Percentiles rank a stretch among this genome's conserved stretches.
phyloP scores from a whole-genome alignment of 805 yeast genomes.

The Suhomyces prunicola region DNA sequence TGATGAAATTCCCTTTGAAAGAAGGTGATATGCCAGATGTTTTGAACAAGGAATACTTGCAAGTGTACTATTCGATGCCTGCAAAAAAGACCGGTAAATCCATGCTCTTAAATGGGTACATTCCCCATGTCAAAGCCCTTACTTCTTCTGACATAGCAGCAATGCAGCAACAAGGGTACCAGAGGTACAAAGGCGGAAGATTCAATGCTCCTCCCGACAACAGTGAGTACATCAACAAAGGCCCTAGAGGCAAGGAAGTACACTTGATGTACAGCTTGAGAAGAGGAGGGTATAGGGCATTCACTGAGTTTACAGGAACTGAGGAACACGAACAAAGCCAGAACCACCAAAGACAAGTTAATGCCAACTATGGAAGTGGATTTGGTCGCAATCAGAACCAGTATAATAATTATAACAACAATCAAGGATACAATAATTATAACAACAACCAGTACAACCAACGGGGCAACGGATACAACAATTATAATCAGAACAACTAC shows the following conservation, averaged over 20 bases:
- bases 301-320: constrained; percentile 13
- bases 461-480: constrained; percentile 7
- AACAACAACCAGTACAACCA: constrained; percentile 10
- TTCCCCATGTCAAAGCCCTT: constrained; percentile 58
- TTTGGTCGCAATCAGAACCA: constrained; percentile 9
- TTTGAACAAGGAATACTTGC: constrained; percentile 37
- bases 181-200: constrained; percentile 15
- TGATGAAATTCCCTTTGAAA: constrained; percentile 45
- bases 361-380: constrained; percentile 9
- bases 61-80: constrained; percentile 60
- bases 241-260: constrained; percentile 36
- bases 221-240: constrained; percentile 36
- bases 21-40: constrained; percentile 46
- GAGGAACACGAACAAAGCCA: constrained; percentile 8
- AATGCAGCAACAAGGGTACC: constrained; percentile 46
- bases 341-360: constrained; percentile 9
- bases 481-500: constrained; percentile 3
- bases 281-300: constrained; percentile 38
- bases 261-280: constrained; percentile 32
- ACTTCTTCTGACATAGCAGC: constrained; percentile 54
- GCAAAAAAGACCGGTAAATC: constrained; percentile 63
- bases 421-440: constrained; percentile 12
- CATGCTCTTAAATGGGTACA: constrained; percentile 78
- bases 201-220: constrained; percentile 30
- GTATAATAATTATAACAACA: constrained; percentile 5